Conservation (phyloP, 768 basidiomycete genomes). For the Leccinum boreale region DNA sequence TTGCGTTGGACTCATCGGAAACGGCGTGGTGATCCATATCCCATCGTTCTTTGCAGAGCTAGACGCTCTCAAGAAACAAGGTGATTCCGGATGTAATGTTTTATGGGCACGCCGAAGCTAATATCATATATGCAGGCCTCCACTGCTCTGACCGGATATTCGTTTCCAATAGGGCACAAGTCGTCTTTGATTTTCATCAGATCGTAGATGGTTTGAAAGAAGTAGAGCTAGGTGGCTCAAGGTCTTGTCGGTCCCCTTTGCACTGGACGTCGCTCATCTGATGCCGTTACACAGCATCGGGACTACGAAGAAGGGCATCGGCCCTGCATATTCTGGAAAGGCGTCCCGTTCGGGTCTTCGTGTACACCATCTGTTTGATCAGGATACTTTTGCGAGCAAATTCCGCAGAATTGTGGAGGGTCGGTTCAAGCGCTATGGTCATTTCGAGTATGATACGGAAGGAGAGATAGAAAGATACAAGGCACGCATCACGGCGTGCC, state of each 20-base stretch:
- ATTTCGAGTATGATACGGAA: conserved; percentile 98
- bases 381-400: conserved; percentile 78
- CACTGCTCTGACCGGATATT: conserved; percentile 82
- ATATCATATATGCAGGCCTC: conserved; percentile 53
- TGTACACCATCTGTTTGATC: conserved; percentile 94
- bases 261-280: not conserved
- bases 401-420: conserved; percentile 96
- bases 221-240: conserved; percentile 89
- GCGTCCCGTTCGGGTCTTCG: conserved; percentile 94
- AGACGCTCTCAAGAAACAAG: conserved; percentile 80
- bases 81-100: conserved; percentile 35
- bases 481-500: conserved; percentile 47
- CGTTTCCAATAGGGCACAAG: conserved; percentile 93
- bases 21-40: conserved; percentile 93
- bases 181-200: conserved; percentile 99
- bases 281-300: conserved; percentile 64
- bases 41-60: conserved; percentile 95
- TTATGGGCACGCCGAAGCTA: not conserved
- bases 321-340: conserved; percentile 97
- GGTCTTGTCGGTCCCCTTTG: conserved; percentile 36
- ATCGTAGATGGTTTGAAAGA: conserved; percentile 99
- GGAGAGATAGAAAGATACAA: conserved; percentile 92
- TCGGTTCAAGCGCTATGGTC: conserved; percentile 94
- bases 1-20: conserved; percentile 86
- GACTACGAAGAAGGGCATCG: conserved; percentile 97